Evolutionary conservation across 306 rosid genomes (phyloP), one percentile per base, ranked within the genome.

Genomic region (Gynostemma pentaphyllum): DNA sequence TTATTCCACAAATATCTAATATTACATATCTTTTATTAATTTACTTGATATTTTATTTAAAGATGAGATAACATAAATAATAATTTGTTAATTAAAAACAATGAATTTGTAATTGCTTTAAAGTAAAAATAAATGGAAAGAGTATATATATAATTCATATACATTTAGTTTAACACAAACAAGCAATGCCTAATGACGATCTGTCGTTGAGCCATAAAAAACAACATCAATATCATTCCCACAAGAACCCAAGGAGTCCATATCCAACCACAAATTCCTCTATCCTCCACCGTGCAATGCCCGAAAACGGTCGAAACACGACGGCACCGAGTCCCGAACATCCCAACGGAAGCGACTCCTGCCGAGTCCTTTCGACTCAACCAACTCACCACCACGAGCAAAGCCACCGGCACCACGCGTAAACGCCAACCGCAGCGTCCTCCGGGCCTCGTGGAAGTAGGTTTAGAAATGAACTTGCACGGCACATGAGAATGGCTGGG

Each of bases 231-330:
- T 36, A 59, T 59, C 47, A 59, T 59, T 36, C 64, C 64, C 29
- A 21, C 64, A 11, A 59, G 46, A 59, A 59, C 29, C 64, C 64
- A 59, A 19, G 64, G 64, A 59, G 64, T n/a, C n/a, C n/a, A n/a
- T n/a, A n/a, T 36, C 34, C 29, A 59, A 10, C 30, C 46, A 59
- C 64, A 29, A 36, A 37, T 21, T 36, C 13, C 47, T 36, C 5
- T 30, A 59, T 16, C 46, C 47, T 21, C 64, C 11, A 26, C 30
- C 64, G 16, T 36, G n/a, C 42, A n/a, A 15, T 22, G 54, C 14
- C 11, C 64, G 5, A 1, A 21, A 12, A 59, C 21, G 46, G 64
- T 59, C 5, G 32, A 18, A 37, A 21, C 46, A 59, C 12, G 7
- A 29, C 30, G 5, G 64, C 47, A 15, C 2, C 0, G 19, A 37